Evolutionary conservation across 208 protist species (phyloP).

Genomic region (Leishmania tarentolae): DNA sequence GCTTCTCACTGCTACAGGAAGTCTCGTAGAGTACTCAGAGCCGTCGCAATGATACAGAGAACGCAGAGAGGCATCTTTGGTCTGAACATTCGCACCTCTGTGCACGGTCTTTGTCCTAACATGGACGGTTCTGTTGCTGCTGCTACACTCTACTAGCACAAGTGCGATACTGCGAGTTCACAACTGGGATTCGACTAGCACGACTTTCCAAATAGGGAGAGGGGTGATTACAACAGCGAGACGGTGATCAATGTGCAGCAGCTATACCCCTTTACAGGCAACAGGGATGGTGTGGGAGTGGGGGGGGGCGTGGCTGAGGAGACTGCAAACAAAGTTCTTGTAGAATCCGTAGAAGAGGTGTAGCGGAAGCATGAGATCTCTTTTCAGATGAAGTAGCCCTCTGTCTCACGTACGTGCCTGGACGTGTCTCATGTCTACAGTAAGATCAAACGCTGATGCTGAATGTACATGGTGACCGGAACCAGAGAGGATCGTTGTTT

Average conservation of each 20-base stretch:
- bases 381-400: conserved; percentile 66
- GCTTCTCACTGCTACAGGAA: neutral
- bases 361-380: conserved; percentile 15
- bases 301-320: neutral
- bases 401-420: conserved; percentile 66
- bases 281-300: conserved; percentile 2
- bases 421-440: conserved; percentile 62
- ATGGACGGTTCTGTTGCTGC: neutral
- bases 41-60: neutral
- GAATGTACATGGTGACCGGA: conserved; percentile 65
- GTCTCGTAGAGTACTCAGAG: neutral
- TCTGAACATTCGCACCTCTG: neutral
- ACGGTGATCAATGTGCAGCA: neutral
- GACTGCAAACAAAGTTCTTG: neutral
- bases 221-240: neutral
- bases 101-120: neutral
- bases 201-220: neutral
- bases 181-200: neutral
- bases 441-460: conserved; percentile 55
- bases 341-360: conserved; percentile 19
- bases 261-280: neutral
- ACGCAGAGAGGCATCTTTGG: neutral
- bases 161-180: neutral
- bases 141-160: neutral
- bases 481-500: conserved; percentile 43